Percentiles rank a stretch among this genome's conserved stretches.
Conservation (phyloP, 352 stramenopile species). For the Globisporangium spiculum region DNA sequence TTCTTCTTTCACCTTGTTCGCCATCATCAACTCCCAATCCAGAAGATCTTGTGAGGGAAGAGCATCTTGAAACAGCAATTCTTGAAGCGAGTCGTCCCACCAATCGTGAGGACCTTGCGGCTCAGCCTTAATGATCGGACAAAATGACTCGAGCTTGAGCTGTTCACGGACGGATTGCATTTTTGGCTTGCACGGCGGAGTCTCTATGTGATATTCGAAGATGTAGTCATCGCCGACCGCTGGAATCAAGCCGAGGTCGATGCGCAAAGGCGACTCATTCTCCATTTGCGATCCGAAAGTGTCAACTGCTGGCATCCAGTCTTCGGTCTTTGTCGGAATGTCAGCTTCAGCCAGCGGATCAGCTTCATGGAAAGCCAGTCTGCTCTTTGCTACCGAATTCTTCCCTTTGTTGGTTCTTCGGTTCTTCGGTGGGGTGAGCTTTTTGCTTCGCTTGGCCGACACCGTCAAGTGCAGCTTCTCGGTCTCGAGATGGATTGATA, state of each 20-base stretch:
- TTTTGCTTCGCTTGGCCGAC: neutral
- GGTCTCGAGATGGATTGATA: constrained; percentile 1
- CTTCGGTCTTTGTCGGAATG: neutral
- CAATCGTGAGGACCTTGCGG: constrained; percentile 19
- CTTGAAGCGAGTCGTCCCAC: constrained; percentile 48
- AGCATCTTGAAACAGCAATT: constrained; percentile 36
- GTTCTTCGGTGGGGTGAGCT: constrained; percentile 3
- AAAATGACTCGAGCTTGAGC: constrained; percentile 1
- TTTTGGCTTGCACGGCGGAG: neutral
- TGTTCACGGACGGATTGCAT: constrained; percentile 22
- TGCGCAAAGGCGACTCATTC: neutral
- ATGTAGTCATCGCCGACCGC: neutral
- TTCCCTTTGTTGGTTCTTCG: constrained; percentile 5
- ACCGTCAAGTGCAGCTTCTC: neutral
- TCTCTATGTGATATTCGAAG: neutral
- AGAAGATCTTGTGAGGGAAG: constrained; percentile 37
- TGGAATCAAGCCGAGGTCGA: constrained; percentile 8
- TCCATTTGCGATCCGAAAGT: neutral
- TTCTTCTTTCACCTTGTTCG: neutral
- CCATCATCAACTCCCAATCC: constrained; percentile 41
- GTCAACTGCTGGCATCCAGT: neutral
- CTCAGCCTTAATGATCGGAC: constrained; percentile 15
- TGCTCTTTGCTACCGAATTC: neutral
- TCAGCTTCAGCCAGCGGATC: neutral
- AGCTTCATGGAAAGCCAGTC: constrained; percentile 4